Evolutionary conservation across 148 eudicot species (phyloP).

Genomic region (Beta vulgaris): DNA sequence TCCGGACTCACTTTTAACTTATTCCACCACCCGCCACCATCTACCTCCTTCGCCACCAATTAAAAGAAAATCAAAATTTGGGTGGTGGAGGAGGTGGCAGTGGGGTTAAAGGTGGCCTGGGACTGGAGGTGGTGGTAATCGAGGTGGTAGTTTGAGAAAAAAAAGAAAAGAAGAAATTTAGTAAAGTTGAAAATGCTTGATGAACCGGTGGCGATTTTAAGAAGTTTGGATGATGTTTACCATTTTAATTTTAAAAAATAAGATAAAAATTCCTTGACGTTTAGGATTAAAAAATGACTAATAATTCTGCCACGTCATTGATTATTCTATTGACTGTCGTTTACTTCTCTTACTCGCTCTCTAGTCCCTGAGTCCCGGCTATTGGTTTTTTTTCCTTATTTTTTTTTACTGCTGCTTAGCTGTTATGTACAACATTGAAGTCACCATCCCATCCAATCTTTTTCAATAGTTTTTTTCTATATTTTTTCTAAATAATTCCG

Average conservation of each 20-base stretch:
- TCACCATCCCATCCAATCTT: neutral
- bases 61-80: no score
- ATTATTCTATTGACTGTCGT: neutral
- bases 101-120: no score
- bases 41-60: no score
- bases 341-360: neutral
- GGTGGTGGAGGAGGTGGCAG: no score
- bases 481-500: neutral
- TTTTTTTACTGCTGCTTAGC: conserved; percentile 30
- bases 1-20: no score
- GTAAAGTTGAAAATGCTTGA: no score
- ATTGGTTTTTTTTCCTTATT: conserved; percentile 9
- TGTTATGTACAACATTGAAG: conserved; percentile 8
- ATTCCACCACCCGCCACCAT: no score
- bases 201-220: no score
- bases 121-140: no score
- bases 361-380: neutral
- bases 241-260: neutral
- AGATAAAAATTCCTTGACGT: neutral
- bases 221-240: no score
- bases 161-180: no score
- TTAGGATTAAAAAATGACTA: conserved; percentile 5
- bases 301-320: conserved; percentile 15
- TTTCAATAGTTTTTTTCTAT: conserved; percentile 1
- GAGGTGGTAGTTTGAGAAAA: no score